A percentile compares a stretch with the other conserved stretches of the same genome.
Conservation (phyloP, 495 filamentous ascomycete genomes). For the Elaphomyces granulatus region DNA sequence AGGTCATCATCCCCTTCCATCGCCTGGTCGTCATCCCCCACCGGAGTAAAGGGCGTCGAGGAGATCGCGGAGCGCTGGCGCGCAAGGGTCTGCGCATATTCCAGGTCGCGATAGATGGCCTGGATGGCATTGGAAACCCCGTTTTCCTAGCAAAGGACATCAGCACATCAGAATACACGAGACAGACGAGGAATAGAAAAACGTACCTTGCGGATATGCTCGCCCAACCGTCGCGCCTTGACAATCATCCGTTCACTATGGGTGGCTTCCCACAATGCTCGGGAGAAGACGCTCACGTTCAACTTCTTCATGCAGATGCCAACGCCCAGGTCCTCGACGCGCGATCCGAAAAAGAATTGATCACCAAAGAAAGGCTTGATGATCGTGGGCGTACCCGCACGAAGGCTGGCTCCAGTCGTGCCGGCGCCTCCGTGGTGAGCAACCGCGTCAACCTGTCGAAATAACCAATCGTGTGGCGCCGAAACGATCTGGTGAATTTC, state of each 20-base stretch:
- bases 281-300: conserved; percentile 65
- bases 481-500: conserved; percentile 80
- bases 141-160: conserved; percentile 48
- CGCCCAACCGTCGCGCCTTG: conserved; percentile 67
- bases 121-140: conserved; percentile 83
- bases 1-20: conserved; percentile 28
- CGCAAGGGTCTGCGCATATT: conserved; percentile 84
- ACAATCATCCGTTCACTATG: conserved; percentile 77
- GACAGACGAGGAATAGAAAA: not conserved
- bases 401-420: conserved; percentile 85
- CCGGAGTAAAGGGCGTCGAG: conserved; percentile 28
- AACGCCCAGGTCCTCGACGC: conserved; percentile 85
- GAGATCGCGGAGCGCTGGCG: conserved; percentile 39
- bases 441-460: conserved; percentile 84
- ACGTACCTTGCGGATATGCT: conserved; percentile 73
- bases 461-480: conserved; percentile 95
- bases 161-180: conserved; percentile 1
- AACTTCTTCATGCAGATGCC: conserved; percentile 82
- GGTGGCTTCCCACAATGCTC: conserved; percentile 85
- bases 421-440: conserved; percentile 91
- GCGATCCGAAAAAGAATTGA: conserved; percentile 85
- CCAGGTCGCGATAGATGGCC: conserved; percentile 85
- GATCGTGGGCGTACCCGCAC: conserved; percentile 86
- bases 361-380: conserved; percentile 97
- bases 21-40: conserved; percentile 15